These are phyloP conservation scores for Combretum micranthum DNA, from an alignment of 345 rosid species.

Conservation along the genomic window DNA sequence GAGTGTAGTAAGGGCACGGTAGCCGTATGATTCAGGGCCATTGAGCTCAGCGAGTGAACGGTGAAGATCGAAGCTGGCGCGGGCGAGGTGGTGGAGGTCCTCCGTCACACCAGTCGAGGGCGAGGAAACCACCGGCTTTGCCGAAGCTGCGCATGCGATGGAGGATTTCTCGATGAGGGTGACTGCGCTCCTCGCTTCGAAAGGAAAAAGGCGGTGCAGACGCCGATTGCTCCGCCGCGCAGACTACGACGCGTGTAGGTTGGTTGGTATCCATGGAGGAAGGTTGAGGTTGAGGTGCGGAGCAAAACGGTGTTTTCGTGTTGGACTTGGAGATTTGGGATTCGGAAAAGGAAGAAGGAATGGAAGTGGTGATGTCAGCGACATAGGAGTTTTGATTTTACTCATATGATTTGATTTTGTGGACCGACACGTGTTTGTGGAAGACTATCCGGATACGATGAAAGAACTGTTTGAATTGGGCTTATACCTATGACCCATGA, in stretches of 20 bases:
- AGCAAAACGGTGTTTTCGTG: slow-evolving; percentile 2
- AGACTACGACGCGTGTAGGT: slow-evolving; percentile 40
- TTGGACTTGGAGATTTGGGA: background rate
- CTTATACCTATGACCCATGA: too few species aligned
- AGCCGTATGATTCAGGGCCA: slow-evolving; percentile 67
- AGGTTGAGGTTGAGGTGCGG: slow-evolving; percentile 15
- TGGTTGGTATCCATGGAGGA: slow-evolving; percentile 19
- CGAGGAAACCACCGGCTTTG: slow-evolving; percentile 89
- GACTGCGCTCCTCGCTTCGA: slow-evolving; percentile 60
- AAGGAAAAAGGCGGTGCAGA: slow-evolving; percentile 82
- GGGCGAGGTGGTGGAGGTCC: slow-evolving; percentile 60
- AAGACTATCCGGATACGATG: too few species aligned
- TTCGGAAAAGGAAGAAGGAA: background rate
- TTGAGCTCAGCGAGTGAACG: slow-evolving; percentile 65
- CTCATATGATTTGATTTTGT: too few species aligned
- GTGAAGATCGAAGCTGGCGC: slow-evolving; percentile 83
- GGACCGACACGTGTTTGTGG: too few species aligned
- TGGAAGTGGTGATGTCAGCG: slow-evolving; percentile 11
- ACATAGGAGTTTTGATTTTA: background rate
- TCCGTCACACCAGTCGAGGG: slow-evolving; percentile 83
- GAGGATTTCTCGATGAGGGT: slow-evolving; percentile 73
- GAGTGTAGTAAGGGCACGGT: slow-evolving; percentile 60
- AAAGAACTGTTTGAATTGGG: too few species aligned
- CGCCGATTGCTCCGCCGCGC: slow-evolving; percentile 86
- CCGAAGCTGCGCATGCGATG: slow-evolving; percentile 89